Evolutionary conservation across 768 basidiomycete species (phyloP).

Genomic region (Lyophyllum shimeji): DNA sequence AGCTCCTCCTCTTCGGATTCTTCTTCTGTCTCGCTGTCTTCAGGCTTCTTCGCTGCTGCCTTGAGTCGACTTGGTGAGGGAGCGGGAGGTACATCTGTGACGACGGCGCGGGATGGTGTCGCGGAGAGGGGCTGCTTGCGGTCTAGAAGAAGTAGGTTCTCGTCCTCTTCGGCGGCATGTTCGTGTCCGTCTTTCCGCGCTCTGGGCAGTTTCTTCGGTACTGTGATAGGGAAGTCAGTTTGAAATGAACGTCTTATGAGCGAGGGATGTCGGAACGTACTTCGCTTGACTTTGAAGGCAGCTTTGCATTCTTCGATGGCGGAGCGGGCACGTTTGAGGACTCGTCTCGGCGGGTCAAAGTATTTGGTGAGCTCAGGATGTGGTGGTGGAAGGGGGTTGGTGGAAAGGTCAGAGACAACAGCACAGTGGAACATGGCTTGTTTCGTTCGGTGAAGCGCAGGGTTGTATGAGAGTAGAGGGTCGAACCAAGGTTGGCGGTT

Average conservation of each 20-base stretch:
- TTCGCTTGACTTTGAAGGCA: constrained; percentile 77
- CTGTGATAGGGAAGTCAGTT: constrained; percentile 28
- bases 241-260: background rate
- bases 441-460: constrained; percentile 86
- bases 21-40: constrained; percentile 56
- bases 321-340: constrained; percentile 58
- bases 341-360: constrained; percentile 72
- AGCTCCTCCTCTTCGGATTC: constrained; percentile 36
- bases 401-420: constrained; percentile 68
- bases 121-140: constrained; percentile 25
- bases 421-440: constrained; percentile 93
- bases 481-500: constrained; percentile 74
- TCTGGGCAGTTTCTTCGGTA: constrained; percentile 61
- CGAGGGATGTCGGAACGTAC: constrained; percentile 32
- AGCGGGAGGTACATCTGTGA: constrained; percentile 14
- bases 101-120: constrained; percentile 14
- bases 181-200: constrained; percentile 63
- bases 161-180: constrained; percentile 63
- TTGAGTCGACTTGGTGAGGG: constrained; percentile 27
- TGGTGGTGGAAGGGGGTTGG: constrained; percentile 78
- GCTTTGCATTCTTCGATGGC: constrained; percentile 62
- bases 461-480: constrained; percentile 77
- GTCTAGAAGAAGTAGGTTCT: constrained; percentile 58
- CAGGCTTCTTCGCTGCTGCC: constrained; percentile 25
- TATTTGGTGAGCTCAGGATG: constrained; percentile 85